Evolutionary conservation across 305 asterid species (phyloP).

Genomic region (Plantago coronopus): DNA sequence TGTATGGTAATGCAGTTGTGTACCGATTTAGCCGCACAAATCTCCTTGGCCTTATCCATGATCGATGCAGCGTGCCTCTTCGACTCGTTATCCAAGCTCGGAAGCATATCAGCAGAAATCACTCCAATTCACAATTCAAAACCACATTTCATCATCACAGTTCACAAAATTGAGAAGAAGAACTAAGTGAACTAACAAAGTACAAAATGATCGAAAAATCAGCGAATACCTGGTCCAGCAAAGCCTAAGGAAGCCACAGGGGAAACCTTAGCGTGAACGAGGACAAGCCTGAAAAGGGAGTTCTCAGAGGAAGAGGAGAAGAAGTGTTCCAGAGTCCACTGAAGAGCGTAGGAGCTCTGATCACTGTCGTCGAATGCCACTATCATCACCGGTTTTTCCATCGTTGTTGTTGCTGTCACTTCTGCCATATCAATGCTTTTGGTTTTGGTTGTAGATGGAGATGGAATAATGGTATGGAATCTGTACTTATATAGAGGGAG

Average conservation of each 20-base stretch:
- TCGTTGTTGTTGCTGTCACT: slow-evolving; percentile 10
- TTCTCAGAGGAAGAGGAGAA: slow-evolving; percentile 35
- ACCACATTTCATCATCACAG: background rate
- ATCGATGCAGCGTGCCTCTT: background rate
- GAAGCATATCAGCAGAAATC: background rate
- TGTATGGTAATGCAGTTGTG: too few relatives aligned
- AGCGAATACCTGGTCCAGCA: background rate
- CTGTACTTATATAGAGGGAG: too few relatives aligned
- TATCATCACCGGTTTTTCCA: slow-evolving; percentile 76
- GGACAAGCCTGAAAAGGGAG: slow-evolving; percentile 53
- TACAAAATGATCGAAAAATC: background rate
- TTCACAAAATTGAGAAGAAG: too few relatives aligned
- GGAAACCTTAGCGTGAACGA: slow-evolving; percentile 66
- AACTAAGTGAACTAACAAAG: background rate
- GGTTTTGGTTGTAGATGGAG: too few relatives aligned
- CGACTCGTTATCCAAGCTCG: background rate
- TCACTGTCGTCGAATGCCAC: slow-evolving; percentile 83
- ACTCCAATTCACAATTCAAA: slow-evolving; percentile 32
- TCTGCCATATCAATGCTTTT: too few relatives aligned
- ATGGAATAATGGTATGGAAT: too few relatives aligned
- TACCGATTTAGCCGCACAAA: slow-evolving; percentile 3
- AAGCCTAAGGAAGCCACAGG: background rate
- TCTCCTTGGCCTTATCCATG: background rate
- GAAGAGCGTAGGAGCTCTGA: slow-evolving; percentile 68
- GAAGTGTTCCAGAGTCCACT: slow-evolving; percentile 77